A percentile compares a stretch with the other conserved stretches of the same genome.
Conservation (phyloP, 1,284 basidiomycete species). For the Trametes sp. region DNA sequence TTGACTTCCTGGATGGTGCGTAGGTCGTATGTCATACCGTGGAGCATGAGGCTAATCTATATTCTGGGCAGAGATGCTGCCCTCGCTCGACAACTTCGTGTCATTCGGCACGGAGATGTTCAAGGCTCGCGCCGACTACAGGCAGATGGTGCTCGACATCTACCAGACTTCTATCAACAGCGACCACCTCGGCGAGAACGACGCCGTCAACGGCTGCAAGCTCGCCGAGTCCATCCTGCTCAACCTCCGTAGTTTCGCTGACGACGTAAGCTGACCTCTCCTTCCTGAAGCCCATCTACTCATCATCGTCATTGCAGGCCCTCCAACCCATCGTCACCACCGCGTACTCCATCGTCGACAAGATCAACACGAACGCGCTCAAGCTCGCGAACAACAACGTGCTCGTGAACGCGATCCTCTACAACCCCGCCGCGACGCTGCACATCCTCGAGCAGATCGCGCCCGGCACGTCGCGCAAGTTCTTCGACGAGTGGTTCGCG, state of each 20-base stretch:
- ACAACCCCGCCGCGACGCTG: slow-evolving; percentile 82
- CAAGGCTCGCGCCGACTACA: slow-evolving; percentile 77
- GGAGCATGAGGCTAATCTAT: background rate
- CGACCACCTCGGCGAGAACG: slow-evolving; percentile 81
- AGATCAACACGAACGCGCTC: slow-evolving; percentile 67
- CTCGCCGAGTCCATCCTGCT: slow-evolving; percentile 85
- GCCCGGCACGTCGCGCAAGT: slow-evolving; percentile 64
- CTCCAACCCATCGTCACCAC: slow-evolving; percentile 66
- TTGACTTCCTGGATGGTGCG: slow-evolving; percentile 86
- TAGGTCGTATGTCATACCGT: slow-evolving; percentile 22
- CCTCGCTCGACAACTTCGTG: slow-evolving; percentile 89
- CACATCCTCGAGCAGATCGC: slow-evolving; percentile 74
- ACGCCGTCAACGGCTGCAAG: slow-evolving; percentile 87
- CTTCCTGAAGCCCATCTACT: background rate
- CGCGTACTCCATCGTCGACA: slow-evolving; percentile 65
- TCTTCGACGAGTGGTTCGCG: slow-evolving; percentile 85
- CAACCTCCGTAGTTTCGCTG: slow-evolving; percentile 78
- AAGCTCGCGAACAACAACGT: slow-evolving; percentile 85
- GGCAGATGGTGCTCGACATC: slow-evolving; percentile 85
- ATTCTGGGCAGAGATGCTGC: slow-evolving; percentile 77
- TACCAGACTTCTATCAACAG: slow-evolving; percentile 80
- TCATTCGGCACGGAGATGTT: slow-evolving; percentile 85
- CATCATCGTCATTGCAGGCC: slow-evolving; percentile 40
- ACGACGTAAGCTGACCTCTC: slow-evolving; percentile 62
- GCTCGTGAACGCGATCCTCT: slow-evolving; percentile 85